phyloP scores from a whole-genome alignment of 2,329 filamentous ascomycete genomes.

The Cercospora canescens region DNA sequence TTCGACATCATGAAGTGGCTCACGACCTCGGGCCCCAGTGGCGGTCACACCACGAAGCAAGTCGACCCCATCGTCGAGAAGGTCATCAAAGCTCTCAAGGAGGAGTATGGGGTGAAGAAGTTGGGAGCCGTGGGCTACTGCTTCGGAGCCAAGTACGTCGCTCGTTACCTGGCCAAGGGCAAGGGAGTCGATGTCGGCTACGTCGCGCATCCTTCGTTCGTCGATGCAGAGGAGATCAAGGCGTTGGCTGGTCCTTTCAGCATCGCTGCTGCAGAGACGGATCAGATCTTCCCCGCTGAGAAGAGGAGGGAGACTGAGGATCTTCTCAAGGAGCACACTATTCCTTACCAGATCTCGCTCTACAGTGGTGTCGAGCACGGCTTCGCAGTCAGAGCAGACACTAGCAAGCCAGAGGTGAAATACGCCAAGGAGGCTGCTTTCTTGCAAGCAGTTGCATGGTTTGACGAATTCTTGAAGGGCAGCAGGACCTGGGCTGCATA shows the following conservation, averaged over 20 bases:
- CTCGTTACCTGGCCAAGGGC: conserved; percentile 60
- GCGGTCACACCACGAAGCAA: conserved; percentile 41
- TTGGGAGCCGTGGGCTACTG: conserved; percentile 50
- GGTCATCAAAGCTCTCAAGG: conserved; percentile 49
- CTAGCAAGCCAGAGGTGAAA: conserved; percentile 56
- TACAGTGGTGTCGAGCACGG: conserved; percentile 73
- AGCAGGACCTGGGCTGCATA: conserved; percentile 22
- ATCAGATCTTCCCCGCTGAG: conserved; percentile 58
- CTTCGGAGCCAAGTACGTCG: conserved; percentile 57
- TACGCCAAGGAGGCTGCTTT: conserved; percentile 83
- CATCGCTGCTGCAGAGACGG: conserved; percentile 65
- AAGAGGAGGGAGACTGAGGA: conserved; percentile 60
- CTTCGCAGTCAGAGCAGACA: conserved; percentile 70
- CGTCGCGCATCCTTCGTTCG: conserved; percentile 75
- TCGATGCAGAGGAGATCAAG: conserved; percentile 61
- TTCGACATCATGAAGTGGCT: conserved; percentile 56
- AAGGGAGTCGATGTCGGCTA: conserved; percentile 68
- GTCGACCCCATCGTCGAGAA: conserved; percentile 57
- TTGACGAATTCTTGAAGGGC: conserved; percentile 61
- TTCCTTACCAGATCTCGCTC: conserved; percentile 74
- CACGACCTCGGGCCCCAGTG: conserved; percentile 31
- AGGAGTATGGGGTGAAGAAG: conserved; percentile 49
- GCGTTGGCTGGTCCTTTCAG: conserved; percentile 58
- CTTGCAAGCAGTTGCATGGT: conserved; percentile 74
- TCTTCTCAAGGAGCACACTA: conserved; percentile 54